Evolutionary conservation across 768 basidiomycete species (phyloP), one percentile per base, ranked within the genome.

Genomic region (Boletus rubescentipes): DNA sequence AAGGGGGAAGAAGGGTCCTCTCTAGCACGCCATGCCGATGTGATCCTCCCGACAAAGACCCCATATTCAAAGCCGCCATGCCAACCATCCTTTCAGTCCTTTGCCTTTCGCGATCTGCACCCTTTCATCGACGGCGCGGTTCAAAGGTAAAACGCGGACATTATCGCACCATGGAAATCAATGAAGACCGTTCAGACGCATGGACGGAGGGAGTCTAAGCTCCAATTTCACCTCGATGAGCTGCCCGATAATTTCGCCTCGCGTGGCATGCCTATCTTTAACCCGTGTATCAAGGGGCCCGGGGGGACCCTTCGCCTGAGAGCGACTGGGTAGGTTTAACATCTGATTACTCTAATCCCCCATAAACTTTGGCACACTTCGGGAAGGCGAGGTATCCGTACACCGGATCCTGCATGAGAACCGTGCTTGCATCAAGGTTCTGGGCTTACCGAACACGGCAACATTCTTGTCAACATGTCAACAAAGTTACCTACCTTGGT

Each of bases 401-500:
- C 34, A 32, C 52, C 54, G 55, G 58, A 63, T 63, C 58, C 63
- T 63, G 55, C 52, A 60, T 54, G 54, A 54, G 60, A 60, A 56
- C 51, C 47, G 14, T 51, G 46, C 43, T 47, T 49, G 50, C 40
- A 41, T 54, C 53, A 49, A 38, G 57, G 55, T 57, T 65, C 53
- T 54, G 51, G 46, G 32, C 50, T 42, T 43, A 39, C 53, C 51
- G 46, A 62, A 62, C 60, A 40, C 9, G 61, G 53, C 11, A 57
- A 36, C 10, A 51, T 59, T 43, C 49, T 53, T 54, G 49, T 42
- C 51, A 55, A 41, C 51, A 54, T 54, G 49, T 40, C 43, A 53
- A 44, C 49, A 51, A 51, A 48, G 44, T 57, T 46, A 37, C 50
- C 47, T 16, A 53, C 37, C 46, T 45, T 32, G 32, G 44, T 43